These are phyloP conservation scores for Leccinum fallax DNA, from an alignment of 1,284 basidiomycete genomes.

Conservation along the genomic window DNA sequence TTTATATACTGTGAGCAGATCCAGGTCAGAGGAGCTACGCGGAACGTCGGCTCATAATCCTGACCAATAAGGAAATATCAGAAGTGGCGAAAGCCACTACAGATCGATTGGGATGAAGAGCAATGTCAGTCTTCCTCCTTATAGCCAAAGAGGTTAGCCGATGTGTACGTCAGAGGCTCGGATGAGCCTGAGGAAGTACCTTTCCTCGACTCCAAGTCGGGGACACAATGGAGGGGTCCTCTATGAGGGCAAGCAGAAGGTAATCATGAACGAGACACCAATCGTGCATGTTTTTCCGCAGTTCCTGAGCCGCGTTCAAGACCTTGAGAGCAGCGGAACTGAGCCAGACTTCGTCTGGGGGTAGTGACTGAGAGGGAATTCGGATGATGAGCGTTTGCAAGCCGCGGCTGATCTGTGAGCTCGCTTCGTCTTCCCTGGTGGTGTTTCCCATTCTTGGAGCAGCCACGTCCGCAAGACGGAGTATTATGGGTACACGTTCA, in stretches of 20 bases:
- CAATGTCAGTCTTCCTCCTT: background rate
- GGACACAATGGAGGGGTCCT: too few species aligned
- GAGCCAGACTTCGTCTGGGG: too few species aligned
- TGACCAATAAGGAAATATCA: background rate
- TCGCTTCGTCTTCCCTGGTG: constrained; percentile 79
- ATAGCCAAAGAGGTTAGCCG: background rate
- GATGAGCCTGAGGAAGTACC: background rate
- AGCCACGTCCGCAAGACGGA: constrained; percentile 83
- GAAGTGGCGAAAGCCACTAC: background rate
- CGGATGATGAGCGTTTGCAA: too few species aligned
- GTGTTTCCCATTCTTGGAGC: constrained; percentile 83
- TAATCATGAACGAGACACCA: too few species aligned
- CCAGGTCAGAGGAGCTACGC: background rate
- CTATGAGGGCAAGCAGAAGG: too few species aligned
- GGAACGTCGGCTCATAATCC: background rate
- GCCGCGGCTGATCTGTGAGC: constrained; percentile 17
- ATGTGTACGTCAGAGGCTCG: background rate
- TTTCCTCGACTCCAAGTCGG: too few species aligned
- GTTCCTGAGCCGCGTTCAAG: too few species aligned
- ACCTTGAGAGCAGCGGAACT: too few species aligned
- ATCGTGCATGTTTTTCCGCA: too few species aligned
- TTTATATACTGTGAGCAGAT: background rate
- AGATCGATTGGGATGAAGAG: background rate
- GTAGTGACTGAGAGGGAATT: too few species aligned
- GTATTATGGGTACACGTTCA: constrained; percentile 53